A percentile compares a stretch with the other conserved stretches of the same genome.
These are phyloP conservation scores for Piper betle DNA, from an alignment of 164 flowering plant genomes.

Conservation along the genomic window DNA sequence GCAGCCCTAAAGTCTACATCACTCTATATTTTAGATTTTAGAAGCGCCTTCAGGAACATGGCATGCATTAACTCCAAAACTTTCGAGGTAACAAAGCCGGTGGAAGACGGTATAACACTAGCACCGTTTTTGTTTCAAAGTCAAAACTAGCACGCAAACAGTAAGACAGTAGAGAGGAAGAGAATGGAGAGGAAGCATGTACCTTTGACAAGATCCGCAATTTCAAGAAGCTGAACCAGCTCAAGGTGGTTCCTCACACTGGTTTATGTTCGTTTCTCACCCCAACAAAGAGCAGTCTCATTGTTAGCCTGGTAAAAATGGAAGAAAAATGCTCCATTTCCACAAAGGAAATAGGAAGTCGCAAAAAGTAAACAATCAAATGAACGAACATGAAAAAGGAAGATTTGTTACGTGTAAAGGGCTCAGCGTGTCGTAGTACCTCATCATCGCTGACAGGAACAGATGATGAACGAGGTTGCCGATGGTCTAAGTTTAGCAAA, in stretches of 20 bases:
- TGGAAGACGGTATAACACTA: no score
- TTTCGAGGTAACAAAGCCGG: no score
- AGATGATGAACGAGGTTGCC: constrained; percentile 95
- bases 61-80: no score
- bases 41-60: no score
- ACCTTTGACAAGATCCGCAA: constrained; percentile 85
- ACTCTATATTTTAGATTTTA: no score
- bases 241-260: constrained; percentile 83
- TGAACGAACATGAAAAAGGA: neutral
- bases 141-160: no score
- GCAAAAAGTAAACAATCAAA: neutral
- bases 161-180: no score
- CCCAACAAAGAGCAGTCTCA: constrained; percentile 58
- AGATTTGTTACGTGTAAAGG: neutral
- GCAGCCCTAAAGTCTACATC: no score
- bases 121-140: no score
- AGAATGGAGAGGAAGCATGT: neutral
- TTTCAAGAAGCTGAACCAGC: constrained; percentile 90
- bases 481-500: constrained; percentile 34
- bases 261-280: constrained; percentile 47
- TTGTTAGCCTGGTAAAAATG: constrained; percentile 54
- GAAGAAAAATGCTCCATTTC: neutral
- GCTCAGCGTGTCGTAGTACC: constrained; percentile 20
- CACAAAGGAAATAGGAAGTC: constrained; percentile 1
- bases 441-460: constrained; percentile 74